These are phyloP conservation scores for Russula brevipes DNA, from an alignment of 768 basidiomycete genomes.

Conservation along the genomic window DNA sequence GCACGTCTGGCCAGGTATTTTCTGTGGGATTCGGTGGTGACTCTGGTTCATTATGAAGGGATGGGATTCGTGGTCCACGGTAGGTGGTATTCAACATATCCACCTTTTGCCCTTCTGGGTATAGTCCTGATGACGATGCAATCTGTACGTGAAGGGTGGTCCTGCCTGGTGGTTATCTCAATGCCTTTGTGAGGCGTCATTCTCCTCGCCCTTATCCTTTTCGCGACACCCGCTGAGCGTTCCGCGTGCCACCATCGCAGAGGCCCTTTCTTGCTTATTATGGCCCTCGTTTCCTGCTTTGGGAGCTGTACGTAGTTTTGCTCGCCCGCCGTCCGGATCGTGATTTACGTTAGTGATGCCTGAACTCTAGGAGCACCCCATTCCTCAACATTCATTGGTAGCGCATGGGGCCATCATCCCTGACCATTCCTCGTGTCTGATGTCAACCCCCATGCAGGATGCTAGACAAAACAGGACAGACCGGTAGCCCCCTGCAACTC, in stretches of 20 bases:
- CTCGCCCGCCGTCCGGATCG: neutral
- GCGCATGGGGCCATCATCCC: slow-evolving; percentile 21
- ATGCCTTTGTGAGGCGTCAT: slow-evolving; percentile 57
- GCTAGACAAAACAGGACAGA: slow-evolving; percentile 69
- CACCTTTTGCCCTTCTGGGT: neutral
- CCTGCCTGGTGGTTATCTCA: slow-evolving; percentile 61
- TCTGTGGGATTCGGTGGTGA: slow-evolving; percentile 78
- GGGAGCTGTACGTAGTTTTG: slow-evolving; percentile 58
- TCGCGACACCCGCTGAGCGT: neutral
- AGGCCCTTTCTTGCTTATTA: slow-evolving; percentile 75
- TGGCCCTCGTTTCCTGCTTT: slow-evolving; percentile 69
- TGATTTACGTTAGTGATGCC: slow-evolving; percentile 10
- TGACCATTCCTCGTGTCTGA: slow-evolving; percentile 6
- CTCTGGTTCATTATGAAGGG: slow-evolving; percentile 60
- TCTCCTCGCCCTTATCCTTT: neutral
- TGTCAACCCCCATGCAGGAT: slow-evolving; percentile 43
- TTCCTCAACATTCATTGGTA: slow-evolving; percentile 88
- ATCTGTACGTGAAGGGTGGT: slow-evolving; percentile 38
- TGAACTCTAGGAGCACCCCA: slow-evolving; percentile 57
- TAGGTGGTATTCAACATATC: slow-evolving; percentile 24
- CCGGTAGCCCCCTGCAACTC: slow-evolving; percentile 61
- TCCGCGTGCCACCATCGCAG: slow-evolving; percentile 27
- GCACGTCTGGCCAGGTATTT: slow-evolving; percentile 51
- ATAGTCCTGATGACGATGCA: neutral
- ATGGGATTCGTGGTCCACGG: slow-evolving; percentile 78